Evolutionary conservation across 495 filamentous ascomycete species (phyloP), one percentile per base, ranked within the genome.

Genomic region (Penicillium pancosmium): DNA sequence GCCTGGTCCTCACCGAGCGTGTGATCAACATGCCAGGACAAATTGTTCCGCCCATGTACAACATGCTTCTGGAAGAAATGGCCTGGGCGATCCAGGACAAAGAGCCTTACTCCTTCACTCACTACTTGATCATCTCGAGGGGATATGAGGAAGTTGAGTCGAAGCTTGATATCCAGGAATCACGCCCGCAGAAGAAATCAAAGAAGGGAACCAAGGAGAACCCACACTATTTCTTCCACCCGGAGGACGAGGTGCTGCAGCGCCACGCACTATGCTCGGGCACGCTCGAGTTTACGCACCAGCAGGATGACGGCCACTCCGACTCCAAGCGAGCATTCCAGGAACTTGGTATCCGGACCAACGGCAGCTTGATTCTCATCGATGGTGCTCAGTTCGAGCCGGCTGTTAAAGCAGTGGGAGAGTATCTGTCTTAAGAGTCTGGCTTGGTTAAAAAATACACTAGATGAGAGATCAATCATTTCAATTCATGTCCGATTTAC

Each of bases 321-420:
- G 95, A 98, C 74, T 90, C 90, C 65, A 97, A 95, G 78, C 77
- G 95, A 54, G 90, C 93, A 3, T 99, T 99, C 71, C 91, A 94
- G 70, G 94, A 98, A 61, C 74, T 92, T 73, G 95, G 95, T 4
- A 88, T 99, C 59, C 87, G 85, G 79, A 86, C 93, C 48, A 82
- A 83, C 63, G 93, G 92, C 11, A 86, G 85, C 71, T 83, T 92
- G 83, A 89, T 91, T 65, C 69, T 94, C 63, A 86, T 94, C 65
- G 89, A 91, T 64, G 88, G 81, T 56, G 70, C 66, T 54, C 88
- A 84, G 68, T 87, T 93, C 49, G 81, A 86, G 68, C 71, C 76
- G 21, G 87, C 88, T 19, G 82, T 90, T 12, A 87, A 88, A 72
- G 91, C 85, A 49, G 79, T 91, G 58, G 72, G 74, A 55, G 87